Percentiles rank a stretch among this genome's conserved stretches.
These are phyloP conservation scores for Tieghemostelium lacteum DNA, from an alignment of 78 protist species.

Conservation along the genomic window DNA sequence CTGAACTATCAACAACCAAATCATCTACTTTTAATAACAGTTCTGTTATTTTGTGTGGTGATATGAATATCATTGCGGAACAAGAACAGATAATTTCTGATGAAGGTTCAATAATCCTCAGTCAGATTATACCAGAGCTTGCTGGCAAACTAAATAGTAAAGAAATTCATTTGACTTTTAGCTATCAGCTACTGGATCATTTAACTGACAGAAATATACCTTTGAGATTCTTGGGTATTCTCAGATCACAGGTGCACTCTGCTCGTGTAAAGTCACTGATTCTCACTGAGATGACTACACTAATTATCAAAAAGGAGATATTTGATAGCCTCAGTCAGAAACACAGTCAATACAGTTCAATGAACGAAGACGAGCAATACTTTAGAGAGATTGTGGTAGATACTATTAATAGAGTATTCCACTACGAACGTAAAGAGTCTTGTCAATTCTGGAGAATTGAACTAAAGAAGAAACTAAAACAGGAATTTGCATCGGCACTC, in stretches of 20 bases:
- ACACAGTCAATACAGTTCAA: constrained; percentile 27
- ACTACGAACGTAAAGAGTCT: constrained; percentile 37
- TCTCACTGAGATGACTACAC: constrained; percentile 66
- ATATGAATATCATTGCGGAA: constrained; percentile 52
- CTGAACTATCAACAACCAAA: neutral
- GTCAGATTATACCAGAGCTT: constrained; percentile 46
- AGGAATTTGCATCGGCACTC: constrained; percentile 26
- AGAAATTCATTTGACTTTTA: constrained; percentile 31
- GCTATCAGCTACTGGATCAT: constrained; percentile 30
- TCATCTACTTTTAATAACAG: neutral
- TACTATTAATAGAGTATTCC: constrained; percentile 47
- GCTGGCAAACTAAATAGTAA: constrained; percentile 41
- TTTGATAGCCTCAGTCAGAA: constrained; percentile 29
- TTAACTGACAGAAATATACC: constrained; percentile 34
- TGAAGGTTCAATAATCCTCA: constrained; percentile 34
- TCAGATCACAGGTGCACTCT: constrained; percentile 31
- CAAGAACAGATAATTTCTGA: constrained; percentile 60
- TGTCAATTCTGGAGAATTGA: constrained; percentile 28
- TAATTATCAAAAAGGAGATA: constrained; percentile 40
- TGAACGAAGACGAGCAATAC: constrained; percentile 36
- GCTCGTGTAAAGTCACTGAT: constrained; percentile 34
- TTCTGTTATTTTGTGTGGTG: constrained; percentile 26
- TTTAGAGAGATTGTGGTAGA: constrained; percentile 33
- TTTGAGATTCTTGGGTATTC: constrained; percentile 39
- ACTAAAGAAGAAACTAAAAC: constrained; percentile 13